Evolutionary conservation across 78 protist genomes (phyloP), one percentile per base, ranked within the genome.

Genomic region (Fonticula alba): DNA sequence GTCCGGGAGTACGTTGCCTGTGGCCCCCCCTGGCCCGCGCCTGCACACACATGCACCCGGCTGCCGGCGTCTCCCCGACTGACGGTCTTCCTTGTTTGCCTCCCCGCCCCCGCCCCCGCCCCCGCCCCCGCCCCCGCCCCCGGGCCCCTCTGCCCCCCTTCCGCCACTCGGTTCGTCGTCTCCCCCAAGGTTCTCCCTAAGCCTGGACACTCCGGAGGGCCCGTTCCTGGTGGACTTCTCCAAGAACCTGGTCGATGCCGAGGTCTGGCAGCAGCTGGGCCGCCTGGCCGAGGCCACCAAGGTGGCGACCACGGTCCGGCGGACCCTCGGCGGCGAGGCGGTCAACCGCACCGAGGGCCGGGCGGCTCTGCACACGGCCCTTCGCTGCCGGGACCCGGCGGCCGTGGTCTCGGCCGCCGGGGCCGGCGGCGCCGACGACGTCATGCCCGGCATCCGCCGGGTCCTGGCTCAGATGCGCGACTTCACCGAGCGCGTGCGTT

Each of bases 341-440:
- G 85, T 92, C 82, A 92, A 92, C 76, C 24, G 64, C 29, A 92
- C 97, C 32, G 97, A 92, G 62, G 17, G 31, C 27, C 60, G 73
- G 7, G 89, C 95, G 13, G 97, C 88, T 26, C 87, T 88, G 20
- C 97, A 91, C 67, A 62, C 76, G 10, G 96, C 96, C 13, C 86
- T 87, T 29, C 85, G 96, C 62, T 80, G 80, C 65, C 75, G 79
- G 29, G 97, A 86, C 54, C 60, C 66, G 7, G 89, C 95, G 13
- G 97, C 88, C 27, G 85, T 88, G 20, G 95, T 88, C 67, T 57
- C 76, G 10, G 96, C 96, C 13, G 84, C 85, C 31, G 83, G 96
- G 58, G 80, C 79, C 65, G 73, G 79, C 33, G 97, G 84, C 54
- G 97, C 95, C 22, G 56, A 68, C 24, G 84, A 89, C 63, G 93